Evolutionary conservation across 345 rosid species (phyloP), one percentile per base, ranked within the genome.

Genomic region (Trapa bicornis): DNA sequence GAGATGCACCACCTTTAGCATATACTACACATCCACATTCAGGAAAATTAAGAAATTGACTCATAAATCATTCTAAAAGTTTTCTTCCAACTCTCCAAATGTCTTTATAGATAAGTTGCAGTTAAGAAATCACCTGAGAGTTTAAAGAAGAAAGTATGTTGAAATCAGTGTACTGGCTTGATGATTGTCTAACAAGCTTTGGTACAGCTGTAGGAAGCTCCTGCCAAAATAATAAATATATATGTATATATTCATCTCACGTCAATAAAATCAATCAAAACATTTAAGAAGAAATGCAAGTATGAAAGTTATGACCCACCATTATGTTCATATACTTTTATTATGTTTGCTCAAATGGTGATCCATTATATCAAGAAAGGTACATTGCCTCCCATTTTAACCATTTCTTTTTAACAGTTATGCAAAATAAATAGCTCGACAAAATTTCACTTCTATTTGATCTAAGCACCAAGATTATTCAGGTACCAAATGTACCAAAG

Each of bases 81-180:
- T 54, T 41, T n/a, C 32, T 54, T 3, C 10, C 60, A 54, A 54
- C 9, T 6, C 60, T 54, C 60, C 61, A 22, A 58, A 58, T 58
- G 63, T 38, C 38, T 65, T 65, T 5, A 32, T 22, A 64, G 66
- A 39, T 38, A 64, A 11, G 36, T 22, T n/a, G 53, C 29, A 48
- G 9, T 65, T 47, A 37, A 16, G 22, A 37, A 60, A 45, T 74
- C 81, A 89, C 98, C 94, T 94, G 99, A 72, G 97, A 88, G 83
- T 91, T 94, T 75, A 94, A 80, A 70, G 99, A 94, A 67, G 99
- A 91, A 65, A 94, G 89, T 76, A 91, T 84, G 74, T 75, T 77
- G 77, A 91, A 88, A 73, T 91, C 97, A 65, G 91, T 89, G 71
- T 82, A 84, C 62, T 83, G 92, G 70, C 99, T 84, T 71, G 97